Base-by-base conservation (phyloP, 768 basidiomycete species). In the Phaeolepiota aurea region DNA sequence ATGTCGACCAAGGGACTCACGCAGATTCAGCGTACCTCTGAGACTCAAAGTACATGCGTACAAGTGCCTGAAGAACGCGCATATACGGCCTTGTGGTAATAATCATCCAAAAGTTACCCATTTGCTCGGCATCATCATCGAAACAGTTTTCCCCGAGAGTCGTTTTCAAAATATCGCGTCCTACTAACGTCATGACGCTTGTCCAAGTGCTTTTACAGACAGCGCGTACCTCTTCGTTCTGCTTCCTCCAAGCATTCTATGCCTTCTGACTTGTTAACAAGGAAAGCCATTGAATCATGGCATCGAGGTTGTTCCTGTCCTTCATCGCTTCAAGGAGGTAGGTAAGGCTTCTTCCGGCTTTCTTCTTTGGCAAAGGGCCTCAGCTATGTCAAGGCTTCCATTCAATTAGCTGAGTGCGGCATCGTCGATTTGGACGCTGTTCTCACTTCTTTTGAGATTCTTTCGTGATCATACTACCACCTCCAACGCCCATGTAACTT, bases 1-100 rank as follows among this genome's bases (percentile, higher is more conserved):
- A 13, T 1, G 35, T 7, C 28, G 19, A 15, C 16, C 22, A 20
- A 23, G 21, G 21, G 30, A 54, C 65, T 19, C 47, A 68, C 63
- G 57, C 56, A 5, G 66, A 54, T 41, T 63, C 55, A 4, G 49
- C 41, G 40, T 59, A 69, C 12, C 56, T 47, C 25, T 52, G 46
- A 10, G 49, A 53, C 34, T 65, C 61, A 41, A 63, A 58, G 32
- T 61, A 58, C 2, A 63, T 20, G 0, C 62, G 54, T 0, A 64
- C 63, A 5, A 63, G 54, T 1, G 64, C 62, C 40, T 64, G 61
- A 5, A 70, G 51, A 5, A 69, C 54, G 5, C 69, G 65, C 64
- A 71, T 70, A 46, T 72, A 71, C 4, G 68, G 71, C 0, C 69
- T 56, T 4, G 69, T 68, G 44, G 63, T 58, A 4, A 64, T 32